A percentile compares a stretch with the other conserved stretches of the same genome.
These are phyloP conservation scores for Colletotrichum lentis DNA, from an alignment of 2,329 filamentous ascomycete genomes.

Conservation along the genomic window DNA sequence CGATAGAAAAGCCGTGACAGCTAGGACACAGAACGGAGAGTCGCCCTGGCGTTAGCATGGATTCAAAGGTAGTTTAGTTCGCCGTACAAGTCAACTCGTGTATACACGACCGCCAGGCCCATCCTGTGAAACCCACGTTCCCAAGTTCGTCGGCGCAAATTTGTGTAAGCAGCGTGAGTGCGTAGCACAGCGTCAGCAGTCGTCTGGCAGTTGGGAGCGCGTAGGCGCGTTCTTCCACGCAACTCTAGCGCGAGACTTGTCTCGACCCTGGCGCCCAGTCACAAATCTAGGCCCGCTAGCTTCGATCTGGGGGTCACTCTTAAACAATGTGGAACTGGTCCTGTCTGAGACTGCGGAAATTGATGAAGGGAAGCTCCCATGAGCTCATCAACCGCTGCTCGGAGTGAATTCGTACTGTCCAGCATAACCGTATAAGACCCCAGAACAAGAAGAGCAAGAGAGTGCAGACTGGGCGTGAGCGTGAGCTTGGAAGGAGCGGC, in stretches of 20 bases:
- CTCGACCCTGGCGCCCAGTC: constrained; percentile 18
- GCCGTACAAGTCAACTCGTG: constrained; percentile 5
- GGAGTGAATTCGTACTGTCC: neutral
- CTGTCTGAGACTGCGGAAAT: constrained; percentile 35
- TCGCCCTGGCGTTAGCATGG: constrained; percentile 13
- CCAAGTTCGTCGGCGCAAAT: constrained; percentile 25
- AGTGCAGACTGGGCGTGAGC: neutral
- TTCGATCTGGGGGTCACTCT: constrained; percentile 27
- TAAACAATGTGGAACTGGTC: constrained; percentile 29
- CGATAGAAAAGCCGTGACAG: constrained; percentile 29
- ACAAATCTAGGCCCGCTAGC: constrained; percentile 22
- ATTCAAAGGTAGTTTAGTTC: constrained; percentile 4
- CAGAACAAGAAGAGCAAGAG: neutral
- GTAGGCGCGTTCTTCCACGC: constrained; percentile 23
- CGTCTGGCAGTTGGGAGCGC: constrained; percentile 9
- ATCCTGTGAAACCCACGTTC: constrained; percentile 29
- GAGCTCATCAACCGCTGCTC: constrained; percentile 8
- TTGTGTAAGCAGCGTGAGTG: neutral
- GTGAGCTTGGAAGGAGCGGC: constrained; percentile 2
- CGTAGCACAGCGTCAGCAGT: constrained; percentile 7
- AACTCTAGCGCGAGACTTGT: constrained; percentile 17
- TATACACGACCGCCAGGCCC: constrained; percentile 15
- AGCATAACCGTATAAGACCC: neutral
- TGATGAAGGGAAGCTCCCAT: constrained; percentile 18
- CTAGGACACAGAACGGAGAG: constrained; percentile 3